Base-by-base conservation (phyloP, 1,139 yeast species). In the Petasospora rhodanensis region DNA sequence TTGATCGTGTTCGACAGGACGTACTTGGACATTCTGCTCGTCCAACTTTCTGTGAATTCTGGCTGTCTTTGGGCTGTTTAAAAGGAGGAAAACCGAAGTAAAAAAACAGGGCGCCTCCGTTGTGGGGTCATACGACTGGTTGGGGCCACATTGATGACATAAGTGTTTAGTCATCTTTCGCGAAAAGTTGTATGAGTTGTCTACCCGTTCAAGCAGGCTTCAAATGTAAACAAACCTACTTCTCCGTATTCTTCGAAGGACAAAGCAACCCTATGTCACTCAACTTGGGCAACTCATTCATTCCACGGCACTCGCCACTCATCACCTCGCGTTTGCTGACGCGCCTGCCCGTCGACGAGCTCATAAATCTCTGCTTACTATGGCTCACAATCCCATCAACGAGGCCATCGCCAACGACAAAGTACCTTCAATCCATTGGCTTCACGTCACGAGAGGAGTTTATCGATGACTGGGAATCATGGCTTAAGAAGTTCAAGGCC, bases 361-460 rank as follows among this genome's bases (percentile, higher is more conserved):
- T 52, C 11, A 27, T 37, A 8, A 49, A 49, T 27, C 15, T 53
- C 7, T 50, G 53, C 23, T 35, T 41, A 1, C 32, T 52, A 8
- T 53, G 58, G 58, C 42, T 46, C 13, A 37, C 49, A 4, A 28
- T 52, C 7, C 37, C 40, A 5, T 37, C 40, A 6, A 49, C 57
- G 3, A 32, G 32, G 14, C 57, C 57, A 5, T 31, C 29, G 5
- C 45, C 49, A 14, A 26, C 42, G 5, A 8, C 18, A 14, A 35
- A 32, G 13, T 42, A 46, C 14, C 24, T 40, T 6, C 22, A 29
- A 12, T 34, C 37, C 1, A 23, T 45, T 9, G 45, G 29, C 5
- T 31, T 24, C 3, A 18, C 28, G 4, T 23, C 43, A 1, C 16
- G 20, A n/a, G 27, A 24, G 11, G 37, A 38, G 22, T 38, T 47